These are phyloP conservation scores for Flaveria robusta DNA, from an alignment of 129 eudicot genomes.

Conservation along the genomic window DNA sequence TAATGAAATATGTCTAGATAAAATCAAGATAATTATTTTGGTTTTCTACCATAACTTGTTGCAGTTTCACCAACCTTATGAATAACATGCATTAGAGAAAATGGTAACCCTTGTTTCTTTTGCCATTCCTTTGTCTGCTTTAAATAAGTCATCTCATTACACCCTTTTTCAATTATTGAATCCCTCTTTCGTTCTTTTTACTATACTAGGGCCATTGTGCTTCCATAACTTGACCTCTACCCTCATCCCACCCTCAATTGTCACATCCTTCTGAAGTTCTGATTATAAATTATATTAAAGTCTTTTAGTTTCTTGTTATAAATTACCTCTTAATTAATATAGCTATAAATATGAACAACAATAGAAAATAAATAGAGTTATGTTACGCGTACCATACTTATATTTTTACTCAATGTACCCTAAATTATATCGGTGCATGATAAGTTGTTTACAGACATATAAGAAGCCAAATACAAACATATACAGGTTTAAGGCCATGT, in stretches of 20 bases:
- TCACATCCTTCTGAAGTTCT: constrained; percentile 18
- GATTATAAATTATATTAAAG: constrained; percentile 1
- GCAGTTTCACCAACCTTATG: constrained; percentile 11
- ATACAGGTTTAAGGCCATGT: no score
- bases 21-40: not conserved
- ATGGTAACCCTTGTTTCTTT: not conserved
- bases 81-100: constrained; percentile 1
- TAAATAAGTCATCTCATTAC: constrained; percentile 36
- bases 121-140: constrained; percentile 34
- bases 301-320: constrained; percentile 17
- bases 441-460: no score
- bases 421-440: no score
- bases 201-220: constrained; percentile 37
- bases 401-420: no score
- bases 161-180: constrained; percentile 36
- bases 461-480: no score
- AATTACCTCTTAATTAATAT: constrained; percentile 21
- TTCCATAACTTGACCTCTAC: constrained; percentile 27
- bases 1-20: not conserved
- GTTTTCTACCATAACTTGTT: not conserved
- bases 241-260: constrained; percentile 24
- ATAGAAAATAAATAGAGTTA: not conserved
- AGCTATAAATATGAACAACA: constrained; percentile 12
- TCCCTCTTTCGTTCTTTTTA: constrained; percentile 31
- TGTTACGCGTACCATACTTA: no score